Conservation (phyloP, 257 asterid species). For the Verbascum thapsus region DNA sequence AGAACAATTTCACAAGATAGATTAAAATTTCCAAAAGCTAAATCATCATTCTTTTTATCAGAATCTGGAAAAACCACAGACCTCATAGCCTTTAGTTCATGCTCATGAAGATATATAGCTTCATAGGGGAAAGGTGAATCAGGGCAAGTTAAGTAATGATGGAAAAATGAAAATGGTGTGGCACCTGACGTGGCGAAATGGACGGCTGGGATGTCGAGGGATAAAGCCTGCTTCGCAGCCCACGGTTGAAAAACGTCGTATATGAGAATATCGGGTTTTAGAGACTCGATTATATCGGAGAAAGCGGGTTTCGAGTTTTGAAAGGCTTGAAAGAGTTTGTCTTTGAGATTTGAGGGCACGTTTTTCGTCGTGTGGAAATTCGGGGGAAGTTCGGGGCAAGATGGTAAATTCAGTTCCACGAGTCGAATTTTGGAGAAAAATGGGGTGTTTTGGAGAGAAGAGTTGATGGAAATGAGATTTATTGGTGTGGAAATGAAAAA, state of each 20-base stretch:
- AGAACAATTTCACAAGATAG: slow-evolving; percentile 38
- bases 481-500: slow-evolving; percentile 29
- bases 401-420: slow-evolving; percentile 36
- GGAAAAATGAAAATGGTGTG: slow-evolving; percentile 22
- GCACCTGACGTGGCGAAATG: slow-evolving; percentile 34
- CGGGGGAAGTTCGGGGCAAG: slow-evolving; percentile 40
- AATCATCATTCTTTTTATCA: slow-evolving; percentile 13
- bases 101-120: slow-evolving; percentile 28
- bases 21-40: slow-evolving; percentile 11
- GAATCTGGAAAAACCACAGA: background rate
- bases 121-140: slow-evolving; percentile 32
- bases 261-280: slow-evolving; percentile 39
- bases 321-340: slow-evolving; percentile 34
- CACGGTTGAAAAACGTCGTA: slow-evolving; percentile 47
- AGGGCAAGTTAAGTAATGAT: slow-evolving; percentile 19
- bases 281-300: slow-evolving; percentile 28
- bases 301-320: slow-evolving; percentile 31
- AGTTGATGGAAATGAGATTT: slow-evolving; percentile 28
- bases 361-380: slow-evolving; percentile 46
- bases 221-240: slow-evolving; percentile 35
- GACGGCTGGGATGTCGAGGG: slow-evolving; percentile 38
- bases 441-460: background rate
- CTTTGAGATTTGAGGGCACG: slow-evolving; percentile 35
- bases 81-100: slow-evolving; percentile 27
- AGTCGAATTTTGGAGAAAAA: slow-evolving; percentile 25